phyloP scores from a whole-genome alignment of 495 filamentous ascomycete species.

The Neurospora sublineolata region DNA sequence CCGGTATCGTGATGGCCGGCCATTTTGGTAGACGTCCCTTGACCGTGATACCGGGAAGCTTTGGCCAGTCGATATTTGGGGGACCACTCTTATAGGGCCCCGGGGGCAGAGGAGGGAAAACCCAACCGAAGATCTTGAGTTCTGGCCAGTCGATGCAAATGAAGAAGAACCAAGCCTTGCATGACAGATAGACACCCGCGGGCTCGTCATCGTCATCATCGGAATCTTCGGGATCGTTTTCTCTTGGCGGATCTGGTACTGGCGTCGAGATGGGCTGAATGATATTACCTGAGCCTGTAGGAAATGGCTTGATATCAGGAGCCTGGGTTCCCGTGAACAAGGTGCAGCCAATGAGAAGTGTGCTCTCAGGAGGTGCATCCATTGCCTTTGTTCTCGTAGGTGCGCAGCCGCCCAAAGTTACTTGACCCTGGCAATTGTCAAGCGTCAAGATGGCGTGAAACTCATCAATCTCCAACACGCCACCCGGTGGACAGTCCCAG shows the following conservation, averaged over 20 bases:
- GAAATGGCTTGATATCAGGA: too few species aligned
- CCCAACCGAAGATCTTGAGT: conserved; percentile 1
- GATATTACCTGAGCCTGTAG: too few species aligned
- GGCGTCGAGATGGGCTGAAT: too few species aligned
- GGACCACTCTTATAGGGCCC: not conserved
- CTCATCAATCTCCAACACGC: too few species aligned
- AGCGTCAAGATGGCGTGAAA: too few species aligned
- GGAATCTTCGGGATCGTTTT: not conserved
- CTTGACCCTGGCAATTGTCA: too few species aligned
- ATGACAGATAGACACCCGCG: not conserved
- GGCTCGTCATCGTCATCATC: not conserved
- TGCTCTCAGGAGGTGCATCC: too few species aligned
- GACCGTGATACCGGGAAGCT: conserved; percentile 5
- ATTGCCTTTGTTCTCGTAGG: too few species aligned
- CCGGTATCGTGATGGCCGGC: conserved; percentile 12
- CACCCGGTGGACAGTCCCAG: too few species aligned
- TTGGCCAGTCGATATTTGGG: not conserved
- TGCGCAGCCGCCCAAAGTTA: too few species aligned
- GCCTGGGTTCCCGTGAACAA: too few species aligned
- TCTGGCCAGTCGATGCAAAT: not conserved
- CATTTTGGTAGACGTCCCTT: conserved; percentile 6
- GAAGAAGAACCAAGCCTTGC: not conserved
- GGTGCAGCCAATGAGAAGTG: too few species aligned
- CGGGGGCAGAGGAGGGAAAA: conserved; percentile 4
- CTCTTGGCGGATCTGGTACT: not conserved